Base-by-base conservation (phyloP, 1,284 basidiomycete genomes). In the Vanrija pseudolonga region DNA sequence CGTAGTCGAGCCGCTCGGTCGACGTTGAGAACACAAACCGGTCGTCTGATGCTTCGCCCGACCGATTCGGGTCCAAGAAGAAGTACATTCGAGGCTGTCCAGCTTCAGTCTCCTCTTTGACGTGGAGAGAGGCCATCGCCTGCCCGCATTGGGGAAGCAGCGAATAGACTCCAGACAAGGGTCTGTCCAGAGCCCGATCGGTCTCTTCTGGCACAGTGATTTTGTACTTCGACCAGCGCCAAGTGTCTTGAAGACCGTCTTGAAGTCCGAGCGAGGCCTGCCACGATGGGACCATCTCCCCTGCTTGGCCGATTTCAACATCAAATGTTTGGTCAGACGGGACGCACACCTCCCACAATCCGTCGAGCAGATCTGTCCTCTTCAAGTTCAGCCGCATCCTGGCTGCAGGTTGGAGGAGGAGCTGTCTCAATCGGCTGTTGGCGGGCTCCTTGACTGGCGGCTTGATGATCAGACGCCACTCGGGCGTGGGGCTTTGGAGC, bases 131-230 rank as follows among this genome's bases (percentile, higher is more conserved):
- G 23, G 82, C 82, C 68, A 89, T 90, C 1, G 94, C 90, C 0
- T 90, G 92, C 2, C 93, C 93, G 59, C 93, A 97, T 69, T 86
- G 86, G 58, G 89, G 85, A 48, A 93, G 78, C 38, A 95, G 83
- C 11, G 79, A 77, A 69, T 96, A 97, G 0, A 76, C 79, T 4
- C 94, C 93, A 4, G 86, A 84, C 47, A 96, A 84, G 65, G 89
- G 82, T 41, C 87, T 84, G 72, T 96, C 92, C 26, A 96, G 82
- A 32, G 80, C 76, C 2, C 69, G 61, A 9, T 78, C 69, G 19
- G 82, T 79, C 17, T 81, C 79, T 7, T 74, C 66, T 0, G 84
- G 79, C 1, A 89, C 82, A 1, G 78, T 76, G 32, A 97, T 76
- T 56, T 84, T 78, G 39, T 96, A 61, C 54, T 82, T 77, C 0